These are phyloP conservation scores for Ramalina intermedia DNA, from an alignment of 495 filamentous ascomycete genomes.

Conservation along the genomic window DNA sequence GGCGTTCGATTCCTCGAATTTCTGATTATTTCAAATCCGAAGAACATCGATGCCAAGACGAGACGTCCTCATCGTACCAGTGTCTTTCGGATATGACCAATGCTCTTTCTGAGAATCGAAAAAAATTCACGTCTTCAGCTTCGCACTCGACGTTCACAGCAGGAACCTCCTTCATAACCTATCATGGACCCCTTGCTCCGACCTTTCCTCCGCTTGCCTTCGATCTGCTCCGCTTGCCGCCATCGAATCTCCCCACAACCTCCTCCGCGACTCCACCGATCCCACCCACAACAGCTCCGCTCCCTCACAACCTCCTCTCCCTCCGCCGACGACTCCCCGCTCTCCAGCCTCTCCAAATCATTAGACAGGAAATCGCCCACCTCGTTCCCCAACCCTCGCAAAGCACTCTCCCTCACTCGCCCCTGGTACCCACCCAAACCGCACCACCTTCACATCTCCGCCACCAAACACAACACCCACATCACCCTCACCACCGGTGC, in stretches of 20 bases:
- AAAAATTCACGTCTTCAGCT: too few relatives aligned
- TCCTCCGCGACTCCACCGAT: not conserved
- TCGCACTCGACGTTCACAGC: too few relatives aligned
- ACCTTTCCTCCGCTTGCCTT: slow-evolving; percentile 1
- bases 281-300: slow-evolving; percentile 1
- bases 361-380: not conserved
- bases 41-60: too few relatives aligned
- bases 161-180: too few relatives aligned
- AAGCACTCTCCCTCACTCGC: slow-evolving; percentile 18
- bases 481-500: slow-evolving; percentile 75
- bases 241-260: not conserved
- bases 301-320: not conserved
- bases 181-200: not conserved
- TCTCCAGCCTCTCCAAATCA: not conserved
- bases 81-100: too few relatives aligned
- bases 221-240: not conserved
- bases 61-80: too few relatives aligned
- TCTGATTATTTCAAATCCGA: too few relatives aligned
- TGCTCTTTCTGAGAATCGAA: too few relatives aligned
- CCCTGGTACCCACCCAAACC: slow-evolving; percentile 29
- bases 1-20: too few relatives aligned
- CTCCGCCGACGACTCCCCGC: not conserved
- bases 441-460: slow-evolving; percentile 77
- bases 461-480: slow-evolving; percentile 84
- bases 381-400: slow-evolving; percentile 2